These are phyloP conservation scores for Coffea canephora DNA, from an alignment of 257 asterid genomes.

Conservation along the genomic window DNA sequence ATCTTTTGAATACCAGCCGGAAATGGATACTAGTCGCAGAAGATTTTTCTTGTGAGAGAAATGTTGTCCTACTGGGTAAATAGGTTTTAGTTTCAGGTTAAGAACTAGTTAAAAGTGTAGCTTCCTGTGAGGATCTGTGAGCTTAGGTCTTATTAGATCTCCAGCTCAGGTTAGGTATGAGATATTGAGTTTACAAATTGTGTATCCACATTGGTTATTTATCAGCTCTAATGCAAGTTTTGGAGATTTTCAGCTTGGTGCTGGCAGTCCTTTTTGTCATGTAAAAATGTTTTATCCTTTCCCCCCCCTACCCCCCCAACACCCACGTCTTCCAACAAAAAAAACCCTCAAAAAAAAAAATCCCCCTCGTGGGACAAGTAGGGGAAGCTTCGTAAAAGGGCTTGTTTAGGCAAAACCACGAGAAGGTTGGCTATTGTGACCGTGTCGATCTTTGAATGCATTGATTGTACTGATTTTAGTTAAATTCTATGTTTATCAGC, in stretches of 20 bases:
- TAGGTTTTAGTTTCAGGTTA: neutral
- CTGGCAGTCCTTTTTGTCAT: neutral
- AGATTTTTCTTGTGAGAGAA: constrained; percentile 63
- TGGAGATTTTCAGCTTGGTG: neutral
- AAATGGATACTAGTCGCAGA: constrained; percentile 94
- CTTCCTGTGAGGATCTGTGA: neutral
- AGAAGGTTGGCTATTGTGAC: too few species aligned
- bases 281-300: neutral
- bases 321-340: too few species aligned
- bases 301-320: too few species aligned
- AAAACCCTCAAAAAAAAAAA: too few species aligned
- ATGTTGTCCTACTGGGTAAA: neutral
- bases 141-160: too few species aligned
- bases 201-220: neutral
- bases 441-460: neutral
- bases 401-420: too few species aligned
- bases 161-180: neutral
- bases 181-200: neutral
- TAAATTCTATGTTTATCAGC: neutral
- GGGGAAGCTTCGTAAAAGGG: too few species aligned
- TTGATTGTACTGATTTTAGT: neutral
- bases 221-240: neutral
- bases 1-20: constrained; percentile 53
- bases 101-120: neutral
- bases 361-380: too few species aligned